Evolutionary conservation across 148 eudicot genomes (phyloP), one percentile per base, ranked within the genome.

Genomic region (Fagopyrum homotropicum): DNA sequence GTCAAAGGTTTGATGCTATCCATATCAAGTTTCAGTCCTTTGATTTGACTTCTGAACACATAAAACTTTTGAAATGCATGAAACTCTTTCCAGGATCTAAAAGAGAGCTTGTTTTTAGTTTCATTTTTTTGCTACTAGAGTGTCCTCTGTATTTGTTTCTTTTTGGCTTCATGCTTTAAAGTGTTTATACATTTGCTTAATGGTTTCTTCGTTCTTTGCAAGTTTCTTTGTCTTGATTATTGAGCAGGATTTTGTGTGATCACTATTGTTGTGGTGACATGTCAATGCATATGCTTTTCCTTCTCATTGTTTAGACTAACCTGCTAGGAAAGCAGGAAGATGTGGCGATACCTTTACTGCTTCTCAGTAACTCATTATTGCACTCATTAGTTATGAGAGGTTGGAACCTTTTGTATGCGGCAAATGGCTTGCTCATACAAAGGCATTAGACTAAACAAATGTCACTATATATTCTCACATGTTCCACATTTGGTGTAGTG

Each of bases 401-500:
- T 48, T 45, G 73, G 10, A 45, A 16, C 52, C 57, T 78, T 60
- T 45, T 72, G 3, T 7, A 55, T 45, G 64, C 59, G 6, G 15
- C 30, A 26, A 60, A 60, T 60, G 66, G 30, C 64, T 59, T 59
- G 40, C 54, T 48, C 40, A 43, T 69, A 19, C 22, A 59, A 60
- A 45, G 43, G 48, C n/a, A 47, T 43, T 2, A 63, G 22, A 17
- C 30, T 52, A 8, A 49, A 66, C 44, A 5, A 29, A 63, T 63
- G 5, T 5, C 44, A 11, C 7, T 12, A 73, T 82, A 60, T 52
- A 77, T 83, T 78, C 81, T 78, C 78, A 80, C 79, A 75, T 85
- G 69, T 59, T 84, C 82, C 81, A 77, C 75, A 84, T 69, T 52
- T 83, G 85, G 81, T 93, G 86, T 89, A 86, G 90, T 88, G 83